A percentile compares a stretch with the other conserved stretches of the same genome.
These are phyloP conservation scores for Helianthus tuberosus DNA, from an alignment of 129 eudicot species.

Conservation along the genomic window DNA sequence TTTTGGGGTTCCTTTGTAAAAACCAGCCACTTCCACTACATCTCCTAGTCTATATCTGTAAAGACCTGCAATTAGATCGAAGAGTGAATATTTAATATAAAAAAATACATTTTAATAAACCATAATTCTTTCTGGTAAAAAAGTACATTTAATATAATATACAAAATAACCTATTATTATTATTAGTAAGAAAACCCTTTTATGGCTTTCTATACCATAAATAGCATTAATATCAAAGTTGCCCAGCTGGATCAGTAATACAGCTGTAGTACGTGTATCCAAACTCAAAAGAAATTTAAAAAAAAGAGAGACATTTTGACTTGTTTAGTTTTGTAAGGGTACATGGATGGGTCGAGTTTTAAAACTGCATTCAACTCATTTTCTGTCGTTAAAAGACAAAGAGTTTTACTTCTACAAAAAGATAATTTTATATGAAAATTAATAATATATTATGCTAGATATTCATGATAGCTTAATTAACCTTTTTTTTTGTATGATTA, in stretches of 20 bases:
- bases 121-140: background rate
- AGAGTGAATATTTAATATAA: background rate
- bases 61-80: slow-evolving; percentile 52
- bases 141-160: no score
- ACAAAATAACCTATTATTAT: background rate
- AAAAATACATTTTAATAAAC: no score
- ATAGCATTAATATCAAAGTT: background rate
- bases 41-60: slow-evolving; percentile 84
- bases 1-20: slow-evolving; percentile 66
- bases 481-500: no score
- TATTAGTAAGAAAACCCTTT: background rate
- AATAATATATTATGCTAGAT: no score
- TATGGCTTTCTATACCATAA: background rate
- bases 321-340: background rate
- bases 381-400: background rate
- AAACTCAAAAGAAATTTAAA: background rate
- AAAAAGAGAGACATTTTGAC: background rate
- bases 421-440: no score
- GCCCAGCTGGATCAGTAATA: background rate
- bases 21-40: slow-evolving; percentile 80
- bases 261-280: background rate
- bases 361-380: background rate
- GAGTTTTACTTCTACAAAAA: no score
- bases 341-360: background rate
- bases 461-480: no score